Percentiles rank a stretch among this genome's conserved stretches.
Evolutionary conservation across 2,329 filamentous ascomycete genomes (phyloP).

Genomic region (Colletotrichum liaoningense): DNA sequence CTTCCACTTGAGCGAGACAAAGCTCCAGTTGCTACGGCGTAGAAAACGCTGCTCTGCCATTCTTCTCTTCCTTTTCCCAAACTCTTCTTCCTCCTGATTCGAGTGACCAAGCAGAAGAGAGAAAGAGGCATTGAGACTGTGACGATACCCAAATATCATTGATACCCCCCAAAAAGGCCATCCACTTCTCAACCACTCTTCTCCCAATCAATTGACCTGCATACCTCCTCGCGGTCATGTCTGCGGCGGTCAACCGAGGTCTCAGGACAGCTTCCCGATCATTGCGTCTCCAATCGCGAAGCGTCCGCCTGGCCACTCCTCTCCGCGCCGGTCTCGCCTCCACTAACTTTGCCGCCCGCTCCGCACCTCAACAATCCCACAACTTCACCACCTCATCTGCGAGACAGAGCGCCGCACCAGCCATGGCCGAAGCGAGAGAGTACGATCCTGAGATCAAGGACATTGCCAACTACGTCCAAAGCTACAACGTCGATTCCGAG

Average conservation of each 20-base stretch:
- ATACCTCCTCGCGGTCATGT: constrained; percentile 52
- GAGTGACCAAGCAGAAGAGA: neutral
- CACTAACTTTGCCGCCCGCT: constrained; percentile 46
- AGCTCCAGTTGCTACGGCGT: constrained; percentile 2
- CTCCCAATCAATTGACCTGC: constrained; percentile 30
- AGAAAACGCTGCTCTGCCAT: neutral
- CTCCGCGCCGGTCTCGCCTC: constrained; percentile 49
- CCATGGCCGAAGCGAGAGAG: constrained; percentile 63
- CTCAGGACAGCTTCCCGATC: constrained; percentile 66
- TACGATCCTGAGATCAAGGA: constrained; percentile 96
- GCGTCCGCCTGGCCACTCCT: constrained; percentile 49
- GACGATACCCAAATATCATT: neutral
- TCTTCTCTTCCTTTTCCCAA: neutral
- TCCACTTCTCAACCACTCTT: neutral
- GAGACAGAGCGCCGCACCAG: constrained; percentile 60
- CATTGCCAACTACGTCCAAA: constrained; percentile 95
- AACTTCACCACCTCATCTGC: constrained; percentile 63
- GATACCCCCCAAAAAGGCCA: neutral
- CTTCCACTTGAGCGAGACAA: constrained; percentile 27
- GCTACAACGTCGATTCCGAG: constrained; percentile 89
- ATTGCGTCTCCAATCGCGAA: constrained; percentile 58
- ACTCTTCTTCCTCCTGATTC: neutral
- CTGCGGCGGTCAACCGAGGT: constrained; percentile 62
- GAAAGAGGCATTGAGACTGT: neutral
- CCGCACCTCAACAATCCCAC: constrained; percentile 49